Percentiles rank a stretch among this genome's conserved stretches.
Evolutionary conservation across 306 rosid species (phyloP).

Genomic region (Luffa aegyptiaca): DNA sequence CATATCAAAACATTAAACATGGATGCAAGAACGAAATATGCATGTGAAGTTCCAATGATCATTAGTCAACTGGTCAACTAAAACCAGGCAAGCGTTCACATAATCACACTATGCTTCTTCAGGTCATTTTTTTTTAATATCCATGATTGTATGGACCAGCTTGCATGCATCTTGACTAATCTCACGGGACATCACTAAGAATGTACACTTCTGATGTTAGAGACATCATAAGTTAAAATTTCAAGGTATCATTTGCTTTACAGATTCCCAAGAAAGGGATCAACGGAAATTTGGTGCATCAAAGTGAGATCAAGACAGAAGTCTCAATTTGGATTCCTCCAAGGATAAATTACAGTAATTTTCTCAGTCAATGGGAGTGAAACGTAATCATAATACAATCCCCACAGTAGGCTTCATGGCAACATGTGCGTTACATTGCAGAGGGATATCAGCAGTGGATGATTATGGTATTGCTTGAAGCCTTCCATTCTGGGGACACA

Average conservation of each 20-base stretch:
- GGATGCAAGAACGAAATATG: not conserved
- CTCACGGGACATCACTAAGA: not conserved
- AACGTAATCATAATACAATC: not conserved
- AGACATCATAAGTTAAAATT: not conserved
- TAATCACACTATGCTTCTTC: not conserved
- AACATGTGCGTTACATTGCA: not conserved
- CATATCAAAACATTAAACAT: not conserved
- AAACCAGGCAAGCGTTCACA: not conserved
- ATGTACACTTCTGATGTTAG: not conserved
- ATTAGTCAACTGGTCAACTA: not conserved
- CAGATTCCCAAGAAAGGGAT: not conserved
- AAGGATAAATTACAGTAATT: not conserved
- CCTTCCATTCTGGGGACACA: not conserved
- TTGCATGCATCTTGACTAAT: too few species aligned
- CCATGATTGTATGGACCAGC: too few species aligned
- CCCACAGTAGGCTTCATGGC: not conserved
- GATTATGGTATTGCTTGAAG: not conserved
- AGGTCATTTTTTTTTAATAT: not conserved
- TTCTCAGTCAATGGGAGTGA: not conserved
- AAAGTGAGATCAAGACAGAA: not conserved
- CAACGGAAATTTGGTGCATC: not conserved
- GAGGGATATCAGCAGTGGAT: not conserved
- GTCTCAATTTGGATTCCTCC: not conserved
- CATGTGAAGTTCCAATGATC: not conserved
- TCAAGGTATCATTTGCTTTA: not conserved